Conservation (phyloP, 108 stramenopile genomes). For the Licmophora abbreviata region DNA sequence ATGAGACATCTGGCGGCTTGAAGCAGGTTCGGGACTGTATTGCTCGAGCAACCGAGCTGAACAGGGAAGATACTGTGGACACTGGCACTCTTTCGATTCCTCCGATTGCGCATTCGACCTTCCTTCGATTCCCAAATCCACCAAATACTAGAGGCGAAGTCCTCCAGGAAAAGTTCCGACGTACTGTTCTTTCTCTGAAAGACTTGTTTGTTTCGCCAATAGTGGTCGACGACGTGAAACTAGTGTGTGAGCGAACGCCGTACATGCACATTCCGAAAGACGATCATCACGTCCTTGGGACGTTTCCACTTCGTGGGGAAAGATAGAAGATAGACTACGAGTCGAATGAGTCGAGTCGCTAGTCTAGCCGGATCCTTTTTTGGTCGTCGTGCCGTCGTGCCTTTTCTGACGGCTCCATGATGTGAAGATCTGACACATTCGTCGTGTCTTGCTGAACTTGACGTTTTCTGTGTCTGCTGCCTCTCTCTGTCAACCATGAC, state of each 20-base stretch:
- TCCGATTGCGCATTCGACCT: slow-evolving; percentile 36
- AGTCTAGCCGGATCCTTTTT: too few species aligned
- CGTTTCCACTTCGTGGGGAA: too few species aligned
- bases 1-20: slow-evolving; percentile 28
- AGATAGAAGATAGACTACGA: too few species aligned
- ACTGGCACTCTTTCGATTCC: slow-evolving; percentile 23
- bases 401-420: too few species aligned
- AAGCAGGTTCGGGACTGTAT: slow-evolving; percentile 23
- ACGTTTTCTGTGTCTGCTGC: too few species aligned
- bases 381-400: too few species aligned
- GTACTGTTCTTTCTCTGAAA: slow-evolving; percentile 8
- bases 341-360: too few species aligned
- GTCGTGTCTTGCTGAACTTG: too few species aligned
- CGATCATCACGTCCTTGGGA: slow-evolving; percentile 26
- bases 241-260: slow-evolving; percentile 31
- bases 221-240: slow-evolving; percentile 1
- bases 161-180: slow-evolving; percentile 26
- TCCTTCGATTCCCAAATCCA: slow-evolving; percentile 26
- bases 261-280: slow-evolving; percentile 45
- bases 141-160: slow-evolving; percentile 16
- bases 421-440: too few species aligned
- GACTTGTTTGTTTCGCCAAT: slow-evolving; percentile 4
- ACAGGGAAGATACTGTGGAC: slow-evolving; percentile 1
- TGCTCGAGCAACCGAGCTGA: not conserved
- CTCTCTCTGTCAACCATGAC: too few species aligned